Evolutionary conservation across 352 stramenopile genomes (phyloP).

Genomic region (Phytopythium oedochilum): DNA sequence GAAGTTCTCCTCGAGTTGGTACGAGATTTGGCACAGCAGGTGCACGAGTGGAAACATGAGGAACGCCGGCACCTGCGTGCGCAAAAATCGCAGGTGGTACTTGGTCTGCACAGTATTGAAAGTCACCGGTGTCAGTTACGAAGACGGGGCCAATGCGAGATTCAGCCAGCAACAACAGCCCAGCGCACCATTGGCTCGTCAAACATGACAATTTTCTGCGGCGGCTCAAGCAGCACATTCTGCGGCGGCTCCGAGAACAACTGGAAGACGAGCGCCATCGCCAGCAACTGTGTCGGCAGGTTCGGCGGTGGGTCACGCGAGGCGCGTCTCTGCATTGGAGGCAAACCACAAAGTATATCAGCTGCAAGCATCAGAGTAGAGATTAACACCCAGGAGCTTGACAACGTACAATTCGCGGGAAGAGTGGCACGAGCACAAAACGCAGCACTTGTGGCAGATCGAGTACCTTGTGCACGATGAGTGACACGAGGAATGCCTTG

Average conservation of each 20-base stretch:
- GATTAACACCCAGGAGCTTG: too few relatives aligned
- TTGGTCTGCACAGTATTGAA: conserved; percentile 50
- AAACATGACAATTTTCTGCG: conserved; percentile 79
- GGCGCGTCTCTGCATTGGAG: conserved; percentile 38
- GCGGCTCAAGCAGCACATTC: conserved; percentile 61
- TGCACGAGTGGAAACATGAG: conserved; percentile 85
- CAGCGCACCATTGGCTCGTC: conserved; percentile 80
- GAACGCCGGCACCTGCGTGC: conserved; percentile 68
- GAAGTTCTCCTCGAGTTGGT: conserved; percentile 86
- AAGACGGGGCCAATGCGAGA: conserved; percentile 3
- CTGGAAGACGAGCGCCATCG: conserved; percentile 83
- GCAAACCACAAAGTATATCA: too few relatives aligned
- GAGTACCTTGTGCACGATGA: conserved; percentile 84
- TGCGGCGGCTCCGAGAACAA: conserved; percentile 81
- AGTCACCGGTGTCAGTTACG: conserved; percentile 6
- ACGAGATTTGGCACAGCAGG: conserved; percentile 84
- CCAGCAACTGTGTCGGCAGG: conserved; percentile 72
- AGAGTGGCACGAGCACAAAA: conserved; percentile 78
- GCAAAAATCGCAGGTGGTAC: conserved; percentile 79
- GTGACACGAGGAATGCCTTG: conserved; percentile 79
- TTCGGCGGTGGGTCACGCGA: conserved; percentile 72
- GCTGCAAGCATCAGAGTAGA: too few relatives aligned
- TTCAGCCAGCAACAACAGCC: not conserved
- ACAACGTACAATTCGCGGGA: conserved; percentile 63
- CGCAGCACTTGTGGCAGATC: conserved; percentile 79